Evolutionary conservation across 176 grass and related monocot species (phyloP), one percentile per base, ranked within the genome.

Genomic region (Luzula sylvatica): DNA sequence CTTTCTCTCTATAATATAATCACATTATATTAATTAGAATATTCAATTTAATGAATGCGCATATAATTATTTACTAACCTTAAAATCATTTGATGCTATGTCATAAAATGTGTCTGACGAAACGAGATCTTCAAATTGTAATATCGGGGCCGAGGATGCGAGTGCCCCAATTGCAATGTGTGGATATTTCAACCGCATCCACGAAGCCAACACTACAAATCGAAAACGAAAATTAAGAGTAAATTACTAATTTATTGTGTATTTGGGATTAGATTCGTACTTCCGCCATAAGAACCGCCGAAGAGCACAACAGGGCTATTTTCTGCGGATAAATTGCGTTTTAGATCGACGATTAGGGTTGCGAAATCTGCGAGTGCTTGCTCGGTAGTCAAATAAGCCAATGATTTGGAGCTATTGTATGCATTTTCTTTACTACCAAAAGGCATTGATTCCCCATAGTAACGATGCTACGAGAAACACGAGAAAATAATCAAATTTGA

Each of bases 141-240:
- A 67, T 52, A 96, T 96, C 11, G 84, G 90, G 46, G 90, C 84
- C 8, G 90, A 96, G 7, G 90, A 88, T 1, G 71, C 71, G 4
- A 96, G 74, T 70, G 90, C 84, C 11, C 90, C 90, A 11, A 86
- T 42, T 14, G 80, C 71, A 70, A 96, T 68, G 71, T 96, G 84
- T 8, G 90, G 90, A 44, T 96, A 96, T 46, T 96, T 96, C 21
- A 89, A 71, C 43, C 90, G 85, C 90, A 96, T 96, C 90, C 90
- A 96, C 70, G 80, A 80, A 79, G 90, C 90, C 43, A 96, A 46
- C 90, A 96, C 84, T 96, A 48, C 28, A 12, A 43, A 39, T n/a
- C n/a, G 56, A 46, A 23, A 35, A 35, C 9, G 9, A 35, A 35
- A 35, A 35, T 7, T 35, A n/a, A n/a, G n/a, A n/a, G n/a, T n/a